phyloP scores from a whole-genome alignment of 768 basidiomycete species.

The Tricholomella constricta region DNA sequence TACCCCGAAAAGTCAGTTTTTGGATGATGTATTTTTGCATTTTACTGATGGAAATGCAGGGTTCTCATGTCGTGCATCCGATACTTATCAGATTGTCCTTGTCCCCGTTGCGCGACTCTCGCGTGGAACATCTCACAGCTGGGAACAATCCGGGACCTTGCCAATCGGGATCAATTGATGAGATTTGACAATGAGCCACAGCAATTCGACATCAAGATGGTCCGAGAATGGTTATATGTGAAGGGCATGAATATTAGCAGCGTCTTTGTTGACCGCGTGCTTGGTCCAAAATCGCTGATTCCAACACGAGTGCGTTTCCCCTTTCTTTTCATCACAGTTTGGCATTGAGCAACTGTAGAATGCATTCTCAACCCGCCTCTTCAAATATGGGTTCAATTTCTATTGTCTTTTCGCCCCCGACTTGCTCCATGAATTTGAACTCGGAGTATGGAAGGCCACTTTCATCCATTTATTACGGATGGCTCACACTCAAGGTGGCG shows the following conservation, averaged over 20 bases:
- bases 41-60: constrained; percentile 11
- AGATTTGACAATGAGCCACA: not conserved
- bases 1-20: constrained; percentile 13
- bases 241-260: constrained; percentile 6
- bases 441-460: constrained; percentile 24
- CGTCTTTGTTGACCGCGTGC: constrained; percentile 5
- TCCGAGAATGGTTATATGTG: constrained; percentile 16
- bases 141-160: constrained; percentile 18
- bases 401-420: constrained; percentile 18
- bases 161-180: not conserved
- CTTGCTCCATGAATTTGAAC: constrained; percentile 29
- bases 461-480: constrained; percentile 26
- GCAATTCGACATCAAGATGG: constrained; percentile 1
- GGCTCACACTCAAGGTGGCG: constrained; percentile 13
- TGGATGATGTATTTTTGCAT: not conserved
- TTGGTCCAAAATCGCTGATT: constrained; percentile 19
- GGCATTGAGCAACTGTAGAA: not conserved
- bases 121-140: constrained; percentile 25
- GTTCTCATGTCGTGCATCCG: constrained; percentile 23
- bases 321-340: not conserved
- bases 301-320: constrained; percentile 19
- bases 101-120: constrained; percentile 29
- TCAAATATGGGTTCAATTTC: constrained; percentile 12
- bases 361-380: constrained; percentile 2
- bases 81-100: constrained; percentile 24